Conservation (phyloP, 257 asterid genomes). For the Mitragyna speciosa region DNA sequence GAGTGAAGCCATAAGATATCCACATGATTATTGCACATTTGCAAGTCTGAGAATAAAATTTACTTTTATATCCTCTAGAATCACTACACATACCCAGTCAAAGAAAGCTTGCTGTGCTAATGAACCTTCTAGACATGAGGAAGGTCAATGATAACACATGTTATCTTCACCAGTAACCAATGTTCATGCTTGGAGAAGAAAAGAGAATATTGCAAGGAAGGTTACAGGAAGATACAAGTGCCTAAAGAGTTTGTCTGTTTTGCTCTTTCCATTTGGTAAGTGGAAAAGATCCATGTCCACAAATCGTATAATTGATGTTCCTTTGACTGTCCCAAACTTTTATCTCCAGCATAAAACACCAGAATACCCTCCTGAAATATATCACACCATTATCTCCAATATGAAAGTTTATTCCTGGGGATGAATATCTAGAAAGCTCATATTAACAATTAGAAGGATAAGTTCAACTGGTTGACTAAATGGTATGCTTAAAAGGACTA, state of each 20-base stretch:
- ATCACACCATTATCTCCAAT: too few relatives aligned
- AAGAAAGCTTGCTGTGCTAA: background rate
- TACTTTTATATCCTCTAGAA: background rate
- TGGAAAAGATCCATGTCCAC: too few relatives aligned
- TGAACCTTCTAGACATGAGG: background rate
- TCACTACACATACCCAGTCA: background rate
- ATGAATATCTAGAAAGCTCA: too few relatives aligned
- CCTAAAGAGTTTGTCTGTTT: background rate
- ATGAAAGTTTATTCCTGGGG: too few relatives aligned
- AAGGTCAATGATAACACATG: background rate
- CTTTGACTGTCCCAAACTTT: too few relatives aligned
- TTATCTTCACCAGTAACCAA: background rate
- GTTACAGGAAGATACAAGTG: background rate
- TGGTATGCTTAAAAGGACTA: too few relatives aligned
- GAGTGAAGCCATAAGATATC: background rate
- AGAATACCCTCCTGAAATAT: too few relatives aligned
- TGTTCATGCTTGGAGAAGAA: background rate
- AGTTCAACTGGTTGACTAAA: too few relatives aligned
- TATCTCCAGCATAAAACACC: too few relatives aligned
- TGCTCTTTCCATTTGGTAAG: background rate
- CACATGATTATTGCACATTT: constrained; percentile 1
- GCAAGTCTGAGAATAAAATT: background rate
- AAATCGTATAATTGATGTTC: too few relatives aligned
- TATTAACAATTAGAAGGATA: too few relatives aligned
- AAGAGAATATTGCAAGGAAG: too few relatives aligned